Conservation (phyloP, 352 stramenopile genomes). For the Pythium volutum region DNA sequence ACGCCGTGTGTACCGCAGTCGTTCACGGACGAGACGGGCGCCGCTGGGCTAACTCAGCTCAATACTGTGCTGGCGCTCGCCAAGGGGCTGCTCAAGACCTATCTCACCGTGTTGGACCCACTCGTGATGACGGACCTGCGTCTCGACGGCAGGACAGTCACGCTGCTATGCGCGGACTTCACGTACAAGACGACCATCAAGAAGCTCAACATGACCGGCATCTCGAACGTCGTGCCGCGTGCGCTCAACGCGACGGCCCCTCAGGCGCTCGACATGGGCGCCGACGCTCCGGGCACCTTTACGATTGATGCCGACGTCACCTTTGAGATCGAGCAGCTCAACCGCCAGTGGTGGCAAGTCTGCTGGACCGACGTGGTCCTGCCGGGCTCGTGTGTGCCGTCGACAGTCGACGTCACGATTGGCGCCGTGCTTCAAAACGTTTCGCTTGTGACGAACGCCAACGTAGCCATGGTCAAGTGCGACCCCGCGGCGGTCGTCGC, state of each 20-base stretch:
- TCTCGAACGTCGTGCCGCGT: constrained; percentile 43
- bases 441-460: constrained; percentile 29
- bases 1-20: constrained; percentile 37
- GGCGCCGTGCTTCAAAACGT: constrained; percentile 36
- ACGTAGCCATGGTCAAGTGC: constrained; percentile 42
- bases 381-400: constrained; percentile 37
- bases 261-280: constrained; percentile 39
- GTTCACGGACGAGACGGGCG: constrained; percentile 38
- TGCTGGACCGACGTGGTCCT: constrained; percentile 57
- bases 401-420: constrained; percentile 37
- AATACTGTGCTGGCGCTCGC: constrained; percentile 46
- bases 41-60: constrained; percentile 35
- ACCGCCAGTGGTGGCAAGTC: constrained; percentile 63
- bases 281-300: constrained; percentile 39
- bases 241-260: constrained; percentile 44
- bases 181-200: constrained; percentile 50
- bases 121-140: constrained; percentile 35
- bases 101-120: constrained; percentile 34
- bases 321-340: constrained; percentile 47
- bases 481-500: constrained; percentile 20
- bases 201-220: constrained; percentile 37
- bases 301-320: constrained; percentile 34
- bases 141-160: constrained; percentile 43
- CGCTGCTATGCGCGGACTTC: constrained; percentile 49
- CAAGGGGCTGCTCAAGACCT: constrained; percentile 25